Percentiles rank a stretch among this genome's conserved stretches.
phyloP scores from a whole-genome alignment of 495 filamentous ascomycete species.

The Cenococcum geophilum region DNA sequence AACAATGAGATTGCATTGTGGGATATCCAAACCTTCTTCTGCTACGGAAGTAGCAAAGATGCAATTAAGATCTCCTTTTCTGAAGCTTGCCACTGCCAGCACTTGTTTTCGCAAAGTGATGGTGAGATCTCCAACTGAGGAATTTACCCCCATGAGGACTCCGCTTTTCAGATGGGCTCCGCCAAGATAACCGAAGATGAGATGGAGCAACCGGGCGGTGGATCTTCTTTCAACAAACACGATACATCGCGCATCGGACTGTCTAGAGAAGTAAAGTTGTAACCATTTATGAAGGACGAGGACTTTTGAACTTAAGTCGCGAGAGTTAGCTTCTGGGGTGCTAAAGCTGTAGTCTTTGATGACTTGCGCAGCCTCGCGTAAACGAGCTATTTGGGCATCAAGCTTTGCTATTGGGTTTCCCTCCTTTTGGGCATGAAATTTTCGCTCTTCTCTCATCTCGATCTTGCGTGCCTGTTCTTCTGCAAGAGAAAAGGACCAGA shows the following conservation, averaged over 20 bases:
- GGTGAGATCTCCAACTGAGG: constrained; percentile 47
- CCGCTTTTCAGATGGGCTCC: constrained; percentile 59
- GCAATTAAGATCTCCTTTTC: constrained; percentile 76
- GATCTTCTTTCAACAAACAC: constrained; percentile 77
- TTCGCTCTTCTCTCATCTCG: constrained; percentile 50
- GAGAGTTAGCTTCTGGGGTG: constrained; percentile 38
- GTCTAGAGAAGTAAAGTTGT: constrained; percentile 49
- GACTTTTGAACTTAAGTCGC: constrained; percentile 67
- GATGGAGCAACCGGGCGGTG: constrained; percentile 65
- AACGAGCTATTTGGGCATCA: constrained; percentile 46
- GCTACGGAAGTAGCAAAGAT: constrained; percentile 85
- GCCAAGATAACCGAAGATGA: constrained; percentile 55
- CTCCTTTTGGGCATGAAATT: constrained; percentile 30
- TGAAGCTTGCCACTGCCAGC: constrained; percentile 67
- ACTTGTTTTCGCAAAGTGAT: constrained; percentile 71
- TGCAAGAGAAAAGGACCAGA: constrained; percentile 67
- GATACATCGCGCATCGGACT: constrained; percentile 66
- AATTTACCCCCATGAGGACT: constrained; percentile 56
- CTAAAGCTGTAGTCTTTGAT: constrained; percentile 48
- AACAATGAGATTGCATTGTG: constrained; percentile 87
- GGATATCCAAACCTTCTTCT: constrained; percentile 94
- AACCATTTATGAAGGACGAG: constrained; percentile 54
- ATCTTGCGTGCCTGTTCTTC: constrained; percentile 60
- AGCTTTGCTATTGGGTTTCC: constrained; percentile 40
- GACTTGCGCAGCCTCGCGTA: constrained; percentile 56